A percentile compares a stretch with the other conserved stretches of the same genome.
These are phyloP conservation scores for Gamsiella multidivaricata DNA, from an alignment of 192 early-diverging fungal genomes.

Conservation along the genomic window DNA sequence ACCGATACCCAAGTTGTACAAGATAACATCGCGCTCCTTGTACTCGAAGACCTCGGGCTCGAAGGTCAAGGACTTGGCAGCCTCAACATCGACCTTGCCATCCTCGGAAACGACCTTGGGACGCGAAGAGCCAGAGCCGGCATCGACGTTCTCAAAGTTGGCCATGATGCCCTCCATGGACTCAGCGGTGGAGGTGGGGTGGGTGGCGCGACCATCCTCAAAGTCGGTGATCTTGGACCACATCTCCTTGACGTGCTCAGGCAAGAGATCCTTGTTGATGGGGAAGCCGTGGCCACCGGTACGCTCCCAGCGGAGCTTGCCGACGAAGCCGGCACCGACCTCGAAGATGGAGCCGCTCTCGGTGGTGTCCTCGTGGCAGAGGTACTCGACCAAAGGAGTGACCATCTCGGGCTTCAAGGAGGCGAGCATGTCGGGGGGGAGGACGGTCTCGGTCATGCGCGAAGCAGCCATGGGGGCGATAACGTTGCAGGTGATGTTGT, in stretches of 20 bases:
- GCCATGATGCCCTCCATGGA: constrained; percentile 85
- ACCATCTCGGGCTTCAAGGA: constrained; percentile 98
- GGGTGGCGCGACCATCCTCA: constrained; percentile 94
- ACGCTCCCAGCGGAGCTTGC: constrained; percentile 97
- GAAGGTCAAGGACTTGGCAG: constrained; percentile 67
- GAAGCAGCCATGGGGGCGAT: constrained; percentile 98
- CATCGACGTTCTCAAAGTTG: constrained; percentile 79
- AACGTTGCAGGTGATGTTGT: constrained; percentile 93
- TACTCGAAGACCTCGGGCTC: constrained; percentile 74
- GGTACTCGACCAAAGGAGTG: constrained; percentile 92
- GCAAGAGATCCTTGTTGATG: constrained; percentile 78
- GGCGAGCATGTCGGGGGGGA: constrained; percentile 95
- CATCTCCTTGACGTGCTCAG: constrained; percentile 84
- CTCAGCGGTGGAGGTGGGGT: constrained; percentile 82
- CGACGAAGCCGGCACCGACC: constrained; percentile 94
- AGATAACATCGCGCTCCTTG: constrained; percentile 88
- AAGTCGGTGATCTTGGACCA: constrained; percentile 92
- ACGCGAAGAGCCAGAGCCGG: constrained; percentile 51
- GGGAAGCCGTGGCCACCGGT: constrained; percentile 95
- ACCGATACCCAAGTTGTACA: constrained; percentile 96
- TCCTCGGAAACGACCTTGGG: constrained; percentile 47
- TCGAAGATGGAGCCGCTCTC: constrained; percentile 96
- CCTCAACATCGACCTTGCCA: constrained; percentile 71
- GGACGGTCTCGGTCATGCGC: constrained; percentile 96
- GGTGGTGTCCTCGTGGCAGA: constrained; percentile 87